Evolutionary conservation across 1,284 basidiomycete species (phyloP).

Genomic region (Leccinum solheimii): DNA sequence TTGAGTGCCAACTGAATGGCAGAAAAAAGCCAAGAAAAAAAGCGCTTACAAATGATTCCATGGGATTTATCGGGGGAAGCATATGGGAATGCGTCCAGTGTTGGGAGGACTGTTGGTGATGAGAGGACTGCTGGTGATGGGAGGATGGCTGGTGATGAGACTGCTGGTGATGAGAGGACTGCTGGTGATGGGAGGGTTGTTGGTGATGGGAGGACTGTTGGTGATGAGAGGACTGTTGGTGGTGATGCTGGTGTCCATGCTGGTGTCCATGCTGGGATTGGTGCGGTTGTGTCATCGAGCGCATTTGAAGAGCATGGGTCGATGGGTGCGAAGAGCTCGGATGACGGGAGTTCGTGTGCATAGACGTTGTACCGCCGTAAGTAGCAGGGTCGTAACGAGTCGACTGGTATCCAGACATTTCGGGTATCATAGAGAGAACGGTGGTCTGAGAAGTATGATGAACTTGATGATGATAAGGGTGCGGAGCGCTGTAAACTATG

Average conservation of each 20-base stretch:
- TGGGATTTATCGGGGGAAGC: slow-evolving; percentile 45
- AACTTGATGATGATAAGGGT: slow-evolving; percentile 32
- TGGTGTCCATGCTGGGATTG: slow-evolving; percentile 19
- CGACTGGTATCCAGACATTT: slow-evolving; percentile 51
- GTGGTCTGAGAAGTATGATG: slow-evolving; percentile 44
- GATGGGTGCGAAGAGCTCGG: slow-evolving; percentile 41
- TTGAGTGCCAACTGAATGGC: slow-evolving; percentile 14
- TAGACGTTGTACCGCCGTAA: slow-evolving; percentile 33
- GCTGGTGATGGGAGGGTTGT: background rate
- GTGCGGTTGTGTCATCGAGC: slow-evolving; percentile 41
- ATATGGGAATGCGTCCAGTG: slow-evolving; percentile 45
- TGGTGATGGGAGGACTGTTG: background rate
- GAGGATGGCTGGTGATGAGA: background rate
- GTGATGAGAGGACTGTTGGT: slow-evolving; percentile 14
- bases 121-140: slow-evolving; percentile 13
- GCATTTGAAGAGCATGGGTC: slow-evolving; percentile 41
- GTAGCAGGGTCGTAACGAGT: slow-evolving; percentile 47
- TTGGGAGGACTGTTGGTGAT: slow-evolving; percentile 15
- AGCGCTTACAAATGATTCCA: slow-evolving; percentile 61
- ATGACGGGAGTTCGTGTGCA: slow-evolving; percentile 32
- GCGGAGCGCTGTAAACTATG: slow-evolving; percentile 29
- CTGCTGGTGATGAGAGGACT: background rate
- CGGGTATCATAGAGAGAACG: slow-evolving; percentile 57
- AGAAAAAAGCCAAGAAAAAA: background rate
- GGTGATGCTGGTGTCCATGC: slow-evolving; percentile 30